These are phyloP conservation scores for Nemania sp. DNA, from an alignment of 2,329 filamentous ascomycete species.

Conservation along the genomic window DNA sequence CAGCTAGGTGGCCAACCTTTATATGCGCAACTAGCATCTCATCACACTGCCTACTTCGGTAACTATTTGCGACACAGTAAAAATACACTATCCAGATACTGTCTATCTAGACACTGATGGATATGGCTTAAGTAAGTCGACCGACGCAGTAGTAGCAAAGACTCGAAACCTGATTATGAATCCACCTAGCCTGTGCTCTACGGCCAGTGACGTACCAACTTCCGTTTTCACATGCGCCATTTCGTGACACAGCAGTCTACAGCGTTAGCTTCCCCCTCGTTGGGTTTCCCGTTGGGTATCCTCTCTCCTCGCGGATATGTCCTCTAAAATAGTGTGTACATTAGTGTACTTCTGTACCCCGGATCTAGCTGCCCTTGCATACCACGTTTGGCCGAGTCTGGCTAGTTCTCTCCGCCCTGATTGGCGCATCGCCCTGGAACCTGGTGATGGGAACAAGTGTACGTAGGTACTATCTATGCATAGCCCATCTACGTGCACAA, in stretches of 20 bases:
- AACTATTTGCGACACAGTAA: neutral
- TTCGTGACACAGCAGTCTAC: neutral
- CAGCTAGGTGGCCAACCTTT: neutral
- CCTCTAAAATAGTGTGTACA: slow-evolving; percentile 6
- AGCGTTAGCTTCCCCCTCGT: neutral
- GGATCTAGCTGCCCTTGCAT: neutral
- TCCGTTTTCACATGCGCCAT: neutral
- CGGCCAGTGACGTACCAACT: neutral
- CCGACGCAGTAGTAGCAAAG: neutral
- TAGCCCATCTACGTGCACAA: neutral
- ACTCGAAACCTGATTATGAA: neutral
- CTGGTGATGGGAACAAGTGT: neutral
- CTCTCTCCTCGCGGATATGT: neutral
- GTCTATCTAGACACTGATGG: too few species aligned
- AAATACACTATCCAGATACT: neutral
- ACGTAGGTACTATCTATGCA: neutral
- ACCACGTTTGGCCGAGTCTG: neutral
- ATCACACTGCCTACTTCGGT: neutral
- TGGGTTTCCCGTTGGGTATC: neutral
- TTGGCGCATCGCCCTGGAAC: neutral
- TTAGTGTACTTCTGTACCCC: slow-evolving; percentile 4
- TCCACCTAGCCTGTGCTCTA: neutral
- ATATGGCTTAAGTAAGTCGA: neutral
- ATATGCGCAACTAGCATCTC: neutral
- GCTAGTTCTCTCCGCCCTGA: neutral